A percentile compares a stretch with the other conserved stretches of the same genome.
These are phyloP conservation scores for Sugiyamaella mastotermitis DNA, from an alignment of 805 yeast genomes.

Conservation along the genomic window DNA sequence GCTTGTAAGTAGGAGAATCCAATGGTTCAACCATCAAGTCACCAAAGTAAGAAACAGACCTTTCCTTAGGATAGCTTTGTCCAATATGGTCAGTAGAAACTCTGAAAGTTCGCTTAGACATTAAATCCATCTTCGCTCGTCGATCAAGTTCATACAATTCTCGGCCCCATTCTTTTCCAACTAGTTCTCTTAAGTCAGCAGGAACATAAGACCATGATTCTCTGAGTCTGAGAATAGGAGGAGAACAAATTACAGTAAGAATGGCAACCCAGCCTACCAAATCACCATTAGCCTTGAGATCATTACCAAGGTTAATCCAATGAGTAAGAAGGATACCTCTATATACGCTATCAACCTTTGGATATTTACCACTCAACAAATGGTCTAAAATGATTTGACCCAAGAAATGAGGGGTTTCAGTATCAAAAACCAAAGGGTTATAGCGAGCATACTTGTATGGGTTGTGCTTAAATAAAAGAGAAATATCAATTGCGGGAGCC, in stretches of 20 bases:
- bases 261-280: slow-evolving; percentile 94
- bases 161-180: slow-evolving; percentile 85
- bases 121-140: slow-evolving; percentile 54
- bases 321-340: slow-evolving; percentile 63
- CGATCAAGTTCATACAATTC: slow-evolving; percentile 85
- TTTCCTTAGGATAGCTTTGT: slow-evolving; percentile 61
- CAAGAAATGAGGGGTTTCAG: slow-evolving; percentile 67
- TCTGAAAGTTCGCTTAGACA: slow-evolving; percentile 39
- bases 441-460: slow-evolving; percentile 39
- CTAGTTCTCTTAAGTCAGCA: slow-evolving; percentile 48
- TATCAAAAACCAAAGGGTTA: slow-evolving; percentile 76
- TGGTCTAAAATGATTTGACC: slow-evolving; percentile 68
- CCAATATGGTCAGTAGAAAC: slow-evolving; percentile 71
- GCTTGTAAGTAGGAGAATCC: slow-evolving; percentile 37
- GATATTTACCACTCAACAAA: slow-evolving; percentile 40
- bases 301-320: slow-evolving; percentile 83
- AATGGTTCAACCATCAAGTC: slow-evolving; percentile 52
- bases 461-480: slow-evolving; percentile 54
- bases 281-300: slow-evolving; percentile 74
- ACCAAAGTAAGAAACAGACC: slow-evolving; percentile 86
- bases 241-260: slow-evolving; percentile 74
- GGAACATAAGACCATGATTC: slow-evolving; percentile 73
- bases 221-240: slow-evolving; percentile 69
- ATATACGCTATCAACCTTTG: slow-evolving; percentile 18
- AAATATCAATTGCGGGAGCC: slow-evolving; percentile 77